Evolutionary conservation across 371 early-diverging fungal genomes (phyloP).

Genomic region (Basidiobolus meristosporus): DNA sequence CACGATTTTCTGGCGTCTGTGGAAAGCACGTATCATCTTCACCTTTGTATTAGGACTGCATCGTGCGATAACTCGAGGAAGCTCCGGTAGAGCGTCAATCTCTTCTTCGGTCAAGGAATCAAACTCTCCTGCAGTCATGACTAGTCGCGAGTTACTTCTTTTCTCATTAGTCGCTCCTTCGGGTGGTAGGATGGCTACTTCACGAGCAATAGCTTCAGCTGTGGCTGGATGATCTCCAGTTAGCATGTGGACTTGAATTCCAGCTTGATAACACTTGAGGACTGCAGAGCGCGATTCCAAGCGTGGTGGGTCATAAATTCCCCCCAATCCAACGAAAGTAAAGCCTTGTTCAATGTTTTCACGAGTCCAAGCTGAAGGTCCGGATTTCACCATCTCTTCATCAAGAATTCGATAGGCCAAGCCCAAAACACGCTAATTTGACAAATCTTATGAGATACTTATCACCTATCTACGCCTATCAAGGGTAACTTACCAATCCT

Average conservation of each 20-base stretch:
- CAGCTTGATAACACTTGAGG: slow-evolving; percentile 71
- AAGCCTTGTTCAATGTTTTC: slow-evolving; percentile 50
- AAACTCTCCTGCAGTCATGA: slow-evolving; percentile 72
- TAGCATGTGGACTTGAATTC: slow-evolving; percentile 87
- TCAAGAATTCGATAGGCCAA: slow-evolving; percentile 28
- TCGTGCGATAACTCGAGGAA: slow-evolving; percentile 85
- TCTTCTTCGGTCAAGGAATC: slow-evolving; percentile 64
- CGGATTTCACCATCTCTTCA: neutral
- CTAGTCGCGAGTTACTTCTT: slow-evolving; percentile 23
- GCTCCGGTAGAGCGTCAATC: slow-evolving; percentile 51
- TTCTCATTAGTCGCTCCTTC: slow-evolving; percentile 5
- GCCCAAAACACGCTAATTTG: too few relatives aligned
- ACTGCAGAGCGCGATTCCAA: slow-evolving; percentile 56
- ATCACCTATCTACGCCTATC: too few relatives aligned
- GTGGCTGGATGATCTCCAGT: slow-evolving; percentile 91
- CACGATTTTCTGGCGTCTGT: slow-evolving; percentile 46
- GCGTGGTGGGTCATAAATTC: slow-evolving; percentile 89
- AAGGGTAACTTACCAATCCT: too few relatives aligned
- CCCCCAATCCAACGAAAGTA: slow-evolving; percentile 75
- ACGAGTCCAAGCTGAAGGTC: slow-evolving; percentile 13
- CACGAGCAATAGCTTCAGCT: slow-evolving; percentile 81
- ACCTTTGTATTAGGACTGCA: slow-evolving; percentile 90
- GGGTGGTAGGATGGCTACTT: slow-evolving; percentile 65
- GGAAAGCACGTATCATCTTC: slow-evolving; percentile 86
- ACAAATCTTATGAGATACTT: too few relatives aligned